Evolutionary conservation across 2,329 filamentous ascomycete genomes (phyloP).

Genomic region (Neurospora sp.): DNA sequence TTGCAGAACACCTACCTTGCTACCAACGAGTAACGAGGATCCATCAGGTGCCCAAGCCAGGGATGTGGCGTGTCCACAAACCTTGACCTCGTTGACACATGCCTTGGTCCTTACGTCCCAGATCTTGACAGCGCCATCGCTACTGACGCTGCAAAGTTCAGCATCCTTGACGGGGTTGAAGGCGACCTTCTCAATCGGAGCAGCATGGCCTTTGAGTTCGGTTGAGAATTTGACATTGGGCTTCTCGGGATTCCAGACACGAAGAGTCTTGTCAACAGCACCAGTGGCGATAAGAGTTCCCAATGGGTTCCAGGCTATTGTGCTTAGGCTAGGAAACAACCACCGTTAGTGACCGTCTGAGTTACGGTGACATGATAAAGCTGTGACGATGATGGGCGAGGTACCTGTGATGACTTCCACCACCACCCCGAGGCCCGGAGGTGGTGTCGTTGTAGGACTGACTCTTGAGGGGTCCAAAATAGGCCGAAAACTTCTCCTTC

Average conservation of each 20-base stretch:
- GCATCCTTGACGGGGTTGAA: slow-evolving; percentile 71
- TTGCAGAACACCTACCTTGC: slow-evolving; percentile 44
- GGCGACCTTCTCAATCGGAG: slow-evolving; percentile 62
- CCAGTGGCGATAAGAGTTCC: slow-evolving; percentile 80
- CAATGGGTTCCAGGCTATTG: slow-evolving; percentile 81
- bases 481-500: slow-evolving; percentile 58
- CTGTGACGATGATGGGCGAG: background rate
- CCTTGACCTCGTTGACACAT: slow-evolving; percentile 59
- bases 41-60: slow-evolving; percentile 68
- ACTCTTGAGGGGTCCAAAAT: slow-evolving; percentile 59
- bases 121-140: slow-evolving; percentile 64
- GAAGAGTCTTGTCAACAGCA: slow-evolving; percentile 56
- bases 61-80: slow-evolving; percentile 57
- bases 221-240: slow-evolving; percentile 64
- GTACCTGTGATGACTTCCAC: slow-evolving; percentile 46
- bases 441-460: slow-evolving; percentile 59
- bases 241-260: slow-evolving; percentile 74
- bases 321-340: slow-evolving; percentile 49
- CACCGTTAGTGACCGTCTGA: background rate
- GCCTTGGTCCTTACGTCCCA: slow-evolving; percentile 71
- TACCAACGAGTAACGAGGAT: slow-evolving; percentile 58
- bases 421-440: slow-evolving; percentile 30
- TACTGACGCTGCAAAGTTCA: slow-evolving; percentile 64
- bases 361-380: background rate
- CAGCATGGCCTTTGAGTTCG: slow-evolving; percentile 58